Base-by-base conservation (phyloP, 2,329 filamentous ascomycete species). In the Apiospora phragmitis region DNA sequence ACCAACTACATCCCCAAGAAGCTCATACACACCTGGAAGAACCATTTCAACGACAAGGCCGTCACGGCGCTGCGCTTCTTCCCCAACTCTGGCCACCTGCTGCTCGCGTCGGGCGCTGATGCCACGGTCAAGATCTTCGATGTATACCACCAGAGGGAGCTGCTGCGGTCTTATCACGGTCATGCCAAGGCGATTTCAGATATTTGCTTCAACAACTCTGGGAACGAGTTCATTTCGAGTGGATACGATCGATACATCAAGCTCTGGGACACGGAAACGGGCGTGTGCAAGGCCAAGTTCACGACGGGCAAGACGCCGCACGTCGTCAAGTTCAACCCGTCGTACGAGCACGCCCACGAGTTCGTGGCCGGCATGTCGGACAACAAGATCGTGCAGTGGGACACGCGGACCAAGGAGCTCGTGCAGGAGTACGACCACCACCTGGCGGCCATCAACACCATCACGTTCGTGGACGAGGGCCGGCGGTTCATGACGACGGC, bases 361-460 rank as follows among this genome's bases (percentile, higher is more conserved):
- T 99, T 99, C 82, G 83, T 99, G 70, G 95, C 94, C 1, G 96
- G 96, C 77, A 97, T 98, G 94, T 96, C 94, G 47, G 95, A 99
- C 82, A 99, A 99, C 86, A 98, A 98, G 86, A 99, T 99, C 76
- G 88, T 99, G 55, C 96, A 99, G 79, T 99, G 97, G 82, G 96
- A 99, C 81, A 95, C 91, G 2, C 90, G 97, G 38, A 91, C 91
- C 8, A 83, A 86, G 75, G 91, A 97, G 77, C 88, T 96, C 71
- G 93, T 97, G 16, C 97, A 99, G 79, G 96, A 98, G 84, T 99
- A 99, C 83, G 95, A 99, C 79, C 96, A 99, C 81, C 96, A 99
- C 81, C 85, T 99, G 73, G 96, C 94, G n/a, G 94, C 96, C 32
- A 92, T 99, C 85, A 99, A 99, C 84, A 98, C 96, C 12, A 94